A percentile compares a stretch with the other conserved stretches of the same genome.
Evolutionary conservation across 192 early-diverging fungal genomes (phyloP).

Genomic region (Endogone sp.): DNA sequence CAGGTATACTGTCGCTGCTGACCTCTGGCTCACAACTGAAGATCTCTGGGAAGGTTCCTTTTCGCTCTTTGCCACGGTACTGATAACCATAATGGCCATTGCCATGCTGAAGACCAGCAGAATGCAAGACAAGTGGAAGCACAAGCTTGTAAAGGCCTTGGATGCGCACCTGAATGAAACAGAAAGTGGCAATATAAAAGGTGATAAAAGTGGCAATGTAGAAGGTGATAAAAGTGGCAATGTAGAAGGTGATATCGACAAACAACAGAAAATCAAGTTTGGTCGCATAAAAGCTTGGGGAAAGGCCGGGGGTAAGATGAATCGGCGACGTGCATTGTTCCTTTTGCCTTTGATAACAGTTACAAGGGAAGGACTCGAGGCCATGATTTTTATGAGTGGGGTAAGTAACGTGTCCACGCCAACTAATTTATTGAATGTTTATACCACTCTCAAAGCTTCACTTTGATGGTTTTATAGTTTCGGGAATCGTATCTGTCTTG

Average conservation of each 20-base stretch:
- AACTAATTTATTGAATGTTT: too few species aligned
- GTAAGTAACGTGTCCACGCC: too few species aligned
- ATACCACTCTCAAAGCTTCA: too few species aligned
- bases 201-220: conserved; percentile 16
- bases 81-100: conserved; percentile 80
- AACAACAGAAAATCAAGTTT: conserved; percentile 27
- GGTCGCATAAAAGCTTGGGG: too few species aligned
- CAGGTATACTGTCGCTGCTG: conserved; percentile 24
- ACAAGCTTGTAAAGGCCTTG: conserved; percentile 33
- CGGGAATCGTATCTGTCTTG: too few species aligned
- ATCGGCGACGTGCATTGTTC: conserved; percentile 62
- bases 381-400: conserved; percentile 85
- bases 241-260: conserved; percentile 10
- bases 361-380: conserved; percentile 83
- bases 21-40: conserved; percentile 63
- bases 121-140: conserved; percentile 76
- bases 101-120: conserved; percentile 72
- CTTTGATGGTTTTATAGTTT: too few species aligned
- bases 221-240: conserved; percentile 15
- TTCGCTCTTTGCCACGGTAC: conserved; percentile 65
- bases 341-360: conserved; percentile 84
- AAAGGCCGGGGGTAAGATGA: not conserved
- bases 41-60: conserved; percentile 84
- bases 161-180: conserved; percentile 12
- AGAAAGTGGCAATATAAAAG: not conserved